Evolutionary conservation across 306 rosid genomes (phyloP), one percentile per base, ranked within the genome.

Genomic region (Citrullus amarus): DNA sequence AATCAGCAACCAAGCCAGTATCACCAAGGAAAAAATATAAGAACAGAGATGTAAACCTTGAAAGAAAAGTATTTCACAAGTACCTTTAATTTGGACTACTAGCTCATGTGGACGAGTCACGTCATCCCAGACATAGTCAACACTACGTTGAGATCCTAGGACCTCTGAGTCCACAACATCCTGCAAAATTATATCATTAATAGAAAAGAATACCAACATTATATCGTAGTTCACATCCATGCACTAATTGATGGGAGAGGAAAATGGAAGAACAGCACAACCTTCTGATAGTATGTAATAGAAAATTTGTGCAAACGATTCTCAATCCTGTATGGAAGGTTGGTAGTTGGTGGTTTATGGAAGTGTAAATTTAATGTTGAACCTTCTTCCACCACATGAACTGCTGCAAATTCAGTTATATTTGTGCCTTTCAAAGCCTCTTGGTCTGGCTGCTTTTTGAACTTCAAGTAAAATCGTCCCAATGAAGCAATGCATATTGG

Each of bases 71-170:
- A 79, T 44, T 36, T 74, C 50, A 60, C 83, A 92, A 48, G 14
- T 71, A 71, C 97, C 97, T 80, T 84, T 83, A 51, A 92, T 85
- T 79, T 81, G 88, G 84, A 92, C 82, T 76, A 89, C 90, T 81
- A 95, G 79, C 76, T 78, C 88, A 79, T 72, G 98, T 11, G 97
- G 97, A 86, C 89, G 96, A 81, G 95, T 92, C 71, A 88, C 55
- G 83, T 95, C 96, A 91, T 91, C 98, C 98, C 98, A 95, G 70
- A 91, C 96, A 91, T 88, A 95, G 88, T 92, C 89, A 74, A 86
- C 87, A 58, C 82, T 83, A 72, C 88, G 79, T 39, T 80, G 82
- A 58, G 96, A 84, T 80, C 92, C 89, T 80, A 95, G 94, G 85
- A 95, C 85, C 83, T 95, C 98, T 16, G 88, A 88, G 86, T 90